Evolutionary conservation across 2,329 filamentous ascomycete genomes (phyloP).

Genomic region (Zymoseptoria pseudotritici): DNA sequence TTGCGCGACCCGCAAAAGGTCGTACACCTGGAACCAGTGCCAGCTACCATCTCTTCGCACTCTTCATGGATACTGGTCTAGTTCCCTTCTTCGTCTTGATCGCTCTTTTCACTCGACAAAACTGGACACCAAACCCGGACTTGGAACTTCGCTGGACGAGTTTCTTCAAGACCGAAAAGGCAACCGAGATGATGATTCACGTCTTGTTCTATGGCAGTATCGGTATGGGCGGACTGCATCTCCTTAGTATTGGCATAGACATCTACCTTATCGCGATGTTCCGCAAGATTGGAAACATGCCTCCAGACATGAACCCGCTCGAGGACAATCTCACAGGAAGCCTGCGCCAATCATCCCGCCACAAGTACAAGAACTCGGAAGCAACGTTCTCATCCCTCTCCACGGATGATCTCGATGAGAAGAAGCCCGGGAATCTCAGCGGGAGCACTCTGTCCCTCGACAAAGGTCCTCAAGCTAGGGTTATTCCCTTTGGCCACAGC

Average conservation of each 20-base stretch:
- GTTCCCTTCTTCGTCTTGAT: slow-evolving; percentile 58
- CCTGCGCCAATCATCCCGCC: slow-evolving; percentile 38
- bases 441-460: slow-evolving; percentile 38
- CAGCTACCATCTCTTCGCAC: slow-evolving; percentile 82
- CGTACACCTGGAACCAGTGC: slow-evolving; percentile 73
- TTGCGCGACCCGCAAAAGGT: slow-evolving; percentile 60
- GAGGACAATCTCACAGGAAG: slow-evolving; percentile 77
- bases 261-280: slow-evolving; percentile 72
- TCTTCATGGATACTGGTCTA: slow-evolving; percentile 61
- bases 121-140: slow-evolving; percentile 42
- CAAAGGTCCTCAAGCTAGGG: slow-evolving; percentile 37
- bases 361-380: slow-evolving; percentile 67
- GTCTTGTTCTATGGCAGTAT: slow-evolving; percentile 63
- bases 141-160: slow-evolving; percentile 57
- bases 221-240: slow-evolving; percentile 58
- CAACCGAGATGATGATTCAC: slow-evolving; percentile 52
- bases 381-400: slow-evolving; percentile 31
- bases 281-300: slow-evolving; percentile 70
- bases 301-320: slow-evolving; percentile 91
- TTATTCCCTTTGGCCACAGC: slow-evolving; percentile 74
- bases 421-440: slow-evolving; percentile 49
- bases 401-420: slow-evolving; percentile 39
- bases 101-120: slow-evolving; percentile 46
- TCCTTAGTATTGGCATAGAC: slow-evolving; percentile 62
- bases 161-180: slow-evolving; percentile 50